These are phyloP conservation scores for Leishmania braziliensis DNA, from an alignment of 208 protist species.

Conservation along the genomic window DNA sequence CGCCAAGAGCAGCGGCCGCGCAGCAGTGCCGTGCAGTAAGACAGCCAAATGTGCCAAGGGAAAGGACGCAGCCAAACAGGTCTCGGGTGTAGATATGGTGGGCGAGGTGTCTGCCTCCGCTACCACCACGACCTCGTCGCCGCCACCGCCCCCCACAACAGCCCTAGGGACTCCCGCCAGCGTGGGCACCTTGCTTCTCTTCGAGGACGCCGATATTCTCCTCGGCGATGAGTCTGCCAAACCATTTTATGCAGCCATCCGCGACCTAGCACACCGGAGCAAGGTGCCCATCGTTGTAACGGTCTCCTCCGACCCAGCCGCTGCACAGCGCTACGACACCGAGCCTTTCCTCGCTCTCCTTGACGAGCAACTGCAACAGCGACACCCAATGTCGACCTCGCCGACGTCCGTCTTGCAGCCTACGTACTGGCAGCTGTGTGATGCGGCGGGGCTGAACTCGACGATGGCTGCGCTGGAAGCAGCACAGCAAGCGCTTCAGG, in stretches of 20 bases:
- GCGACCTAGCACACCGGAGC: conserved; percentile 72
- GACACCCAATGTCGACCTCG: background rate
- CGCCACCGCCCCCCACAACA: background rate
- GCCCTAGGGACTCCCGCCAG: background rate
- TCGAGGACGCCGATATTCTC: conserved; percentile 85
- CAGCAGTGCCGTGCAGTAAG: conserved; percentile 2
- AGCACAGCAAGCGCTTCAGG: conserved; percentile 20
- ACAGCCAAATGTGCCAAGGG: conserved; percentile 2
- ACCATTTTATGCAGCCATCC: conserved; percentile 78
- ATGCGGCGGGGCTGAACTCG: conserved; percentile 22
- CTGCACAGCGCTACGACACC: conserved; percentile 33
- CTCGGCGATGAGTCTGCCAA: conserved; percentile 70
- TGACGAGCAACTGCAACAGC: background rate
- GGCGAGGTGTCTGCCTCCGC: background rate
- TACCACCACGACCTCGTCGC: background rate
- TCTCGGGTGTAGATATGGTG: background rate
- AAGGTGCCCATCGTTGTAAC: conserved; percentile 84
- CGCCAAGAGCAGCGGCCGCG: conserved; percentile 13
- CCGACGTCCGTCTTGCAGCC: background rate
- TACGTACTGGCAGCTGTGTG: conserved; percentile 26
- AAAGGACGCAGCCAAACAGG: background rate
- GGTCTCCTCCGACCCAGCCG: conserved; percentile 40
- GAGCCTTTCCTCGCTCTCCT: background rate
- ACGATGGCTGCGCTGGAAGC: conserved; percentile 29
- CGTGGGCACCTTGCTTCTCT: conserved; percentile 65